Conservation (phyloP, 495 filamentous ascomycete genomes). For the Podospora comata region DNA sequence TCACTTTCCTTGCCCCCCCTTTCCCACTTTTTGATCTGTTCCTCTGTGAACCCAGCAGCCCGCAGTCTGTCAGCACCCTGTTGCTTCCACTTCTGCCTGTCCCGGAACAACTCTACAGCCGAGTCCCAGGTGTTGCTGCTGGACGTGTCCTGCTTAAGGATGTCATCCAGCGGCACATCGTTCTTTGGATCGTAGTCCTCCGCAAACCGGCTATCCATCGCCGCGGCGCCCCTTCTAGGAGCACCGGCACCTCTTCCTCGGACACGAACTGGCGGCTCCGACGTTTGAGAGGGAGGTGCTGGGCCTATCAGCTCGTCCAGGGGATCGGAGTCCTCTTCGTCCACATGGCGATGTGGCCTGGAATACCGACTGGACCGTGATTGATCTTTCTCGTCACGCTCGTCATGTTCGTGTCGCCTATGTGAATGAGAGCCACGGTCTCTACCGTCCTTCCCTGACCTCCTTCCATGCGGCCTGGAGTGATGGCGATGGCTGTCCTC, state of each 20-base stretch:
- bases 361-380: neutral
- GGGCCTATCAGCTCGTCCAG: constrained; percentile 80
- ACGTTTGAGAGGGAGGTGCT: constrained; percentile 48
- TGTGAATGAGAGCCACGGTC: neutral
- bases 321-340: constrained; percentile 65
- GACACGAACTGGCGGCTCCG: constrained; percentile 47
- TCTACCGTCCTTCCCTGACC: constrained; percentile 16
- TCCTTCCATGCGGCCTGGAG: constrained; percentile 11
- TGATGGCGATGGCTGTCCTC: constrained; percentile 4
- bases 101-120: constrained; percentile 75
- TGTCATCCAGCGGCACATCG: constrained; percentile 60
- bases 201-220: constrained; percentile 78
- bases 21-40: constrained; percentile 76
- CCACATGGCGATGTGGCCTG: constrained; percentile 2
- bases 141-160: neutral
- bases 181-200: constrained; percentile 69
- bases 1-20: constrained; percentile 60
- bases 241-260: constrained; percentile 71
- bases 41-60: constrained; percentile 74
- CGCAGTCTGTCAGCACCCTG: constrained; percentile 74
- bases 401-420: constrained; percentile 4
- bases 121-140: constrained; percentile 74
- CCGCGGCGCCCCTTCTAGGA: constrained; percentile 45
- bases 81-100: constrained; percentile 75
- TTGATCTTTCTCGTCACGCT: neutral